phyloP scores from a whole-genome alignment of 2,329 filamentous ascomycete genomes.

The Trichophyton benhamiae region DNA sequence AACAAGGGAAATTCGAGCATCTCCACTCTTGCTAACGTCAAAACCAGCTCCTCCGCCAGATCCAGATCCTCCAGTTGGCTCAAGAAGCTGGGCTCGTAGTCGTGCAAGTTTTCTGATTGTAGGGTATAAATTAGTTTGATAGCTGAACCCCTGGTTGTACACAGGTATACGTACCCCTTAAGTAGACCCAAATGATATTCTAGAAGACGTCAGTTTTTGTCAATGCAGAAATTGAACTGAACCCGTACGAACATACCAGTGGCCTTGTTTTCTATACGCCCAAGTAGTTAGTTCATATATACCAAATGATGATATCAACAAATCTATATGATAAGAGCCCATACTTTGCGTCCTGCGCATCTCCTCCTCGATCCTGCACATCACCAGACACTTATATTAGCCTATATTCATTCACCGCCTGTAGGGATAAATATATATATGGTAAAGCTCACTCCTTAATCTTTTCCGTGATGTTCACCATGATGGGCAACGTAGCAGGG shows the following conservation, averaged over 20 bases:
- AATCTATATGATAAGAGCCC: constrained; percentile 20
- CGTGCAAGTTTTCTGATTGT: constrained; percentile 75
- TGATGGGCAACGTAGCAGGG: constrained; percentile 33
- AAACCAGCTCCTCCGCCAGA: constrained; percentile 68
- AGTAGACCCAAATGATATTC: constrained; percentile 97
- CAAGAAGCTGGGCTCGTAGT: constrained; percentile 82
- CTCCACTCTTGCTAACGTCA: constrained; percentile 89
- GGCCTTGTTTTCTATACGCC: constrained; percentile 76
- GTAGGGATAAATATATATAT: background rate
- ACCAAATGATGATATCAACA: constrained; percentile 12
- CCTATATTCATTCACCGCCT: constrained; percentile 5
- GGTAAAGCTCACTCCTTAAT: constrained; percentile 76
- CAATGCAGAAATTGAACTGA: constrained; percentile 10
- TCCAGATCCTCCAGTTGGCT: constrained; percentile 70
- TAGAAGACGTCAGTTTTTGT: constrained; percentile 33
- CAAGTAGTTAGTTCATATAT: constrained; percentile 6
- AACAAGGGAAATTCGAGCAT: constrained; percentile 91
- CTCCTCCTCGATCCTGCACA: constrained; percentile 88
- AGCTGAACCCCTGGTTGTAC: background rate
- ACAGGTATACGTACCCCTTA: constrained; percentile 62
- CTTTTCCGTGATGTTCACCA: constrained; percentile 99
- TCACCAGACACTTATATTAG: constrained; percentile 12
- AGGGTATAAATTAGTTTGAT: background rate
- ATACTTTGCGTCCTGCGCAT: constrained; percentile 98
- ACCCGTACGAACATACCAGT: constrained; percentile 55